Evolutionary conservation across 2,329 filamentous ascomycete genomes (phyloP).

Genomic region (Claviceps citrina): DNA sequence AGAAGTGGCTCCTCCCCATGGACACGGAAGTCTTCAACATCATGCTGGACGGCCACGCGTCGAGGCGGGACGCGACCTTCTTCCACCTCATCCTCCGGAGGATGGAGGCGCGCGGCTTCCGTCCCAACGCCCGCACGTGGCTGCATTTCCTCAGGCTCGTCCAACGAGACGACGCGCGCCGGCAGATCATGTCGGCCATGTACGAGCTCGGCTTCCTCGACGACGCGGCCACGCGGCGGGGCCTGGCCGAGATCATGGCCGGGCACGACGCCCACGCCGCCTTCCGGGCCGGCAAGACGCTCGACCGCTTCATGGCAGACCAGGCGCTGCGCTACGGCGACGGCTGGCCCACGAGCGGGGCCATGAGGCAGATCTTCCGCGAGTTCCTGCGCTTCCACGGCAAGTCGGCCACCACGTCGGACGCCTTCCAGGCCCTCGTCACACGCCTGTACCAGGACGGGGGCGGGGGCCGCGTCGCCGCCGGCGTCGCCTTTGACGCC

Average conservation of each 20-base stretch:
- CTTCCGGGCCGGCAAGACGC: constrained; percentile 19
- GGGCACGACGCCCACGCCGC: constrained; percentile 27
- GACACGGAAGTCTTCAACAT: constrained; percentile 34
- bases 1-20: constrained; percentile 23
- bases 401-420: constrained; percentile 9
- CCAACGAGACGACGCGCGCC: constrained; percentile 39
- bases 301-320: constrained; percentile 23
- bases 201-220: constrained; percentile 27
- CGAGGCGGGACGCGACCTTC: constrained; percentile 23
- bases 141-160: constrained; percentile 35
- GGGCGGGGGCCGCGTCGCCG: no score
- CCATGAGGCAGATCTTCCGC: constrained; percentile 24
- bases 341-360: constrained; percentile 26
- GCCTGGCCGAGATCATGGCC: constrained; percentile 28
- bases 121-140: constrained; percentile 32
- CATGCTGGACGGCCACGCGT: constrained; percentile 26
- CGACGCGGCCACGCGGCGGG: constrained; percentile 19
- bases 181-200: constrained; percentile 32
- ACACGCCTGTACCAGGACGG: constrained; percentile 11
- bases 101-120: constrained; percentile 25
- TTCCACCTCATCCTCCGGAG: constrained; percentile 25
- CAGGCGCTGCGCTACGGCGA: constrained; percentile 29
- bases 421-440: constrained; percentile 16
- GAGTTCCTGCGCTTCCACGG: constrained; percentile 27
- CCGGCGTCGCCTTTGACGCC: constrained; percentile 12